A percentile compares a stretch with the other conserved stretches of the same genome.
These are phyloP conservation scores for Populus hybrid DNA, from an alignment of 441 rosid species.

Conservation along the genomic window DNA sequence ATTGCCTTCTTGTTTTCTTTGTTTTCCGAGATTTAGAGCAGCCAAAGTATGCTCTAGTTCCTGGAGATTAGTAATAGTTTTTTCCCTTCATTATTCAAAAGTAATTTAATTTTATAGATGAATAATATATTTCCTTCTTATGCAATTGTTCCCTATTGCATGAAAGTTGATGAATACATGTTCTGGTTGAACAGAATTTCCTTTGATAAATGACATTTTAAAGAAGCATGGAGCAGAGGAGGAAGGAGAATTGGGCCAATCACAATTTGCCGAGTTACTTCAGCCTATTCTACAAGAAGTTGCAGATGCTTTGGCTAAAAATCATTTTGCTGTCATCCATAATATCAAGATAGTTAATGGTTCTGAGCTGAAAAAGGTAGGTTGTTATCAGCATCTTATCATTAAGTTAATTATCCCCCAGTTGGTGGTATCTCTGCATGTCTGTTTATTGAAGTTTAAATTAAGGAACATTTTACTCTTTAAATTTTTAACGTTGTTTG, in stretches of 20 bases:
- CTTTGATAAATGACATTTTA: conserved; percentile 56
- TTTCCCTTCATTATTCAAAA: too few relatives aligned
- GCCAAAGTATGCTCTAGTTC: too few relatives aligned
- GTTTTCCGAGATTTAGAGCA: too few relatives aligned
- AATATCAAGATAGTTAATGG: conserved; percentile 59
- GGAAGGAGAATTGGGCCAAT: conserved; percentile 69
- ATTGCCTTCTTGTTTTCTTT: too few relatives aligned
- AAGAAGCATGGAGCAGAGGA: conserved; percentile 75
- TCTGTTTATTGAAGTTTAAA: neutral
- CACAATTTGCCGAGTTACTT: conserved; percentile 76
- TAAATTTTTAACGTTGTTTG: neutral
- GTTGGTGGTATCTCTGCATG: neutral
- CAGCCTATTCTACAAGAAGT: conserved; percentile 72
- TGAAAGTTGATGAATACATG: conserved; percentile 1
- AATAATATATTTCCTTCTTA: neutral
- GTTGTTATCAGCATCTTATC: conserved; percentile 7
- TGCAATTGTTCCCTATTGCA: neutral
- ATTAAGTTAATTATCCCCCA: neutral
- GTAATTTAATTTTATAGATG: neutral
- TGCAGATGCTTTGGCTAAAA: conserved; percentile 50
- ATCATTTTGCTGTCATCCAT: conserved; percentile 48
- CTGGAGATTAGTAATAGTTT: too few relatives aligned
- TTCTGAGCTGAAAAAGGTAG: conserved; percentile 60
- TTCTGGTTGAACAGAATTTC: conserved; percentile 49
- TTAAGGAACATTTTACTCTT: neutral